Conservation (phyloP, 2,329 filamentous ascomycete genomes). For the Beauveria sp. region DNA sequence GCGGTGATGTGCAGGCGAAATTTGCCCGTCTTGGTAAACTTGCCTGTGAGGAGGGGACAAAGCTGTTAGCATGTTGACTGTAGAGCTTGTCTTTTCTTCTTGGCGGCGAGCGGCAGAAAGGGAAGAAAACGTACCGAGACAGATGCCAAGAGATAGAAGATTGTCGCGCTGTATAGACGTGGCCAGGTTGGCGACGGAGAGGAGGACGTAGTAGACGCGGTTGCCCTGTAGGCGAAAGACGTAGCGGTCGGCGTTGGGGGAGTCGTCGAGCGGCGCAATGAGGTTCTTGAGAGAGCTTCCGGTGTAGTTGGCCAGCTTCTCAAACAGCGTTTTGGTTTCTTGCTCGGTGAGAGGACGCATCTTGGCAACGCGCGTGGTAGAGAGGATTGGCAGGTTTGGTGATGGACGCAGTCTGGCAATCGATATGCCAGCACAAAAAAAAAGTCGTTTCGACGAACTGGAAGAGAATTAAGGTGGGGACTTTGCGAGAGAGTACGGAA, state of each 20-base stretch:
- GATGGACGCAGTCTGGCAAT: not conserved
- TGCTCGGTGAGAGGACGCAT: constrained; percentile 79
- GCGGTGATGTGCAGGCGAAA: constrained; percentile 90
- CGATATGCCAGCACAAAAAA: not conserved
- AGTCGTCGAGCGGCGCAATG: constrained; percentile 64
- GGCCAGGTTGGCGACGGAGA: constrained; percentile 84
- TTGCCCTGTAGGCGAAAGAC: constrained; percentile 79
- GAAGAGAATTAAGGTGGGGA: constrained; percentile 6
- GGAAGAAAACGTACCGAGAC: constrained; percentile 46
- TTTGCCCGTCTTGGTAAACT: constrained; percentile 95
- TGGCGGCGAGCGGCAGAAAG: not conserved
- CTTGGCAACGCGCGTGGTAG: constrained; percentile 19
- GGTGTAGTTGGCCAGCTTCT: constrained; percentile 90
- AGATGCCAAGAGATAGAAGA: constrained; percentile 81
- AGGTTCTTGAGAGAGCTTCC: constrained; percentile 80
- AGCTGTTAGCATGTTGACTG: constrained; percentile 12
- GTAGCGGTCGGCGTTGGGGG: constrained; percentile 64
- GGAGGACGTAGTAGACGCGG: constrained; percentile 85
- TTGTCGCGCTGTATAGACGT: constrained; percentile 76
- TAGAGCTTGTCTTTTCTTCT: not conserved
- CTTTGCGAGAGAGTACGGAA: not conserved
- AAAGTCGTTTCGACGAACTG: not conserved
- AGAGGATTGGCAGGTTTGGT: not conserved
- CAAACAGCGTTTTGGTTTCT: constrained; percentile 76
- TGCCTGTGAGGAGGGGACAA: constrained; percentile 43